Evolutionary conservation across 163 green algal genomes (phyloP).

Genomic region (Scenedesmus sp.): DNA sequence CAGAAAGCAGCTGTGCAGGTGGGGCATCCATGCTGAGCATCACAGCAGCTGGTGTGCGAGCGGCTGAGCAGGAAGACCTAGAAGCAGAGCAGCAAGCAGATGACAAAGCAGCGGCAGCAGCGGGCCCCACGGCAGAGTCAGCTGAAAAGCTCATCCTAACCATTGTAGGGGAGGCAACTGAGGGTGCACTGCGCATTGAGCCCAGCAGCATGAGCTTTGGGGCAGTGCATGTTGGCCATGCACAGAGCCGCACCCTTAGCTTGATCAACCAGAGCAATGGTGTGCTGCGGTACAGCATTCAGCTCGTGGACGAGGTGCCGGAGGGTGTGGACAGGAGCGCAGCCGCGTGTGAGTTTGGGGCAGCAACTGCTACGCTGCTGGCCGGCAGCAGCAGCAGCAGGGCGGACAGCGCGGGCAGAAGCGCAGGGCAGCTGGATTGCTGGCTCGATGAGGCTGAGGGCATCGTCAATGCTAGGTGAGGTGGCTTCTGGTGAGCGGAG

Average conservation of each 20-base stretch:
- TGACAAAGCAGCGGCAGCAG: neutral
- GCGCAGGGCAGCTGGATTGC: conserved; percentile 46
- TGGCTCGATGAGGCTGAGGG: conserved; percentile 74
- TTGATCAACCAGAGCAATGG: conserved; percentile 80
- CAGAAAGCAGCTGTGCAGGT: neutral
- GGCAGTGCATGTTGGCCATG: conserved; percentile 69
- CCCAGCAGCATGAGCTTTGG: conserved; percentile 61
- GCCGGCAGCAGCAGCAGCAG: neutral
- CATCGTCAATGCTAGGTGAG: conserved; percentile 60
- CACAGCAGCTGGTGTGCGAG: neutral
- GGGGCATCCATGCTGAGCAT: neutral
- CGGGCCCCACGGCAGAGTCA: neutral
- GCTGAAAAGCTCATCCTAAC: conserved; percentile 38
- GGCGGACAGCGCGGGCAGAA: neutral
- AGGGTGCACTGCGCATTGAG: conserved; percentile 71
- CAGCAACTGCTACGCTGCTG: neutral
- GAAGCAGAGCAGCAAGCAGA: neutral
- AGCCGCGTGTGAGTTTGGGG: conserved; percentile 50
- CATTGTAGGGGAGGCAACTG: conserved; percentile 52
- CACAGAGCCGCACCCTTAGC: conserved; percentile 56
- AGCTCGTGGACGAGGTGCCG: conserved; percentile 58
- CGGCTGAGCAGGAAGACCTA: neutral
- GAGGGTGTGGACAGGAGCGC: conserved; percentile 1
- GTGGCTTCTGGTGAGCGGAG: too few species aligned
- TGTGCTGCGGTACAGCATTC: conserved; percentile 69